Evolutionary conservation across 176 grass and related monocot genomes (phyloP).

Genomic region (Aegilops speltoides): DNA sequence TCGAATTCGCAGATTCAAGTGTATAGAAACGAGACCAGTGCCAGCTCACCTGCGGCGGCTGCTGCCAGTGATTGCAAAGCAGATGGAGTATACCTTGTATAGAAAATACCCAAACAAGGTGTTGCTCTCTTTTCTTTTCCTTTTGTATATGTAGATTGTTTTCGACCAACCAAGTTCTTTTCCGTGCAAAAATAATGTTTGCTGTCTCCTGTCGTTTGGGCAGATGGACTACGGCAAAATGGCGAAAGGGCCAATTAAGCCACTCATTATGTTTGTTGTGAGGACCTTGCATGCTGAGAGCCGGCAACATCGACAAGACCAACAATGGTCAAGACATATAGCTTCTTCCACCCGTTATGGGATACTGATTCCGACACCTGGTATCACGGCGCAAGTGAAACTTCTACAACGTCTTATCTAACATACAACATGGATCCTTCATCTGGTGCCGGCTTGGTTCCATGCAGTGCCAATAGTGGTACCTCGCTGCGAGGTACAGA

Average conservation of each 20-base stretch:
- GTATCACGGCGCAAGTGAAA: constrained; percentile 56
- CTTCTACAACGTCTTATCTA: constrained; percentile 42
- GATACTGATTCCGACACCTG: constrained; percentile 85
- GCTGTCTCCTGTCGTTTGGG: constrained; percentile 31
- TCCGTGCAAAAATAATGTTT: constrained; percentile 3
- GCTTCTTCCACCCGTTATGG: constrained; percentile 57
- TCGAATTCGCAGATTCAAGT: constrained; percentile 19
- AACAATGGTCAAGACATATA: constrained; percentile 38
- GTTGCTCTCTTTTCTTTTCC: constrained; percentile 8
- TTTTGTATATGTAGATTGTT: neutral
- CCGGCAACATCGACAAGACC: constrained; percentile 47
- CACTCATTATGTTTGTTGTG: neutral
- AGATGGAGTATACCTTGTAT: constrained; percentile 51
- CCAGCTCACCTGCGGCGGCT: constrained; percentile 17
- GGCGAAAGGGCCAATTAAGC: neutral
- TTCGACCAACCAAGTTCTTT: constrained; percentile 1
- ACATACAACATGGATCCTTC: constrained; percentile 49
- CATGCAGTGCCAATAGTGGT: constrained; percentile 51
- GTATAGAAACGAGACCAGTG: constrained; percentile 16
- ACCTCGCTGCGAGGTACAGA: constrained; percentile 39
- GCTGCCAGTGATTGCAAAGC: constrained; percentile 30
- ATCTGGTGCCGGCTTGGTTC: constrained; percentile 44
- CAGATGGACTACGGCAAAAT: constrained; percentile 75
- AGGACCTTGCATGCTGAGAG: constrained; percentile 38
- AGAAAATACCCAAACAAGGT: constrained; percentile 58